phyloP scores from a whole-genome alignment of 164 flowering plant genomes.

The Piper betle region DNA sequence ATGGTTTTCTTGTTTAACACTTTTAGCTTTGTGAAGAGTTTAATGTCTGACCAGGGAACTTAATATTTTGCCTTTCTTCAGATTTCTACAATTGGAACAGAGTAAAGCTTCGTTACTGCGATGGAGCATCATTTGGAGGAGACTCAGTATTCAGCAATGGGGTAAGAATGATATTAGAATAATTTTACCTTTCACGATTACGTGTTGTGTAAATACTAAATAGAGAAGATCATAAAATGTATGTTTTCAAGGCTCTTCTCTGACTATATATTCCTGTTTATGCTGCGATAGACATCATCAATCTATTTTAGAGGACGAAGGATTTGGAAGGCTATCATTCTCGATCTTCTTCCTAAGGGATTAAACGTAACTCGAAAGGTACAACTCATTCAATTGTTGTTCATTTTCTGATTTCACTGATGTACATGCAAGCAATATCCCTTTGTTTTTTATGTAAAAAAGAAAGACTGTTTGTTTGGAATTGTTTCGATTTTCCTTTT shows the following conservation, averaged over 20 bases:
- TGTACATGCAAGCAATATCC: too few relatives aligned
- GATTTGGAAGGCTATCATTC: slow-evolving; percentile 81
- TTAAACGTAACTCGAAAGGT: slow-evolving; percentile 59
- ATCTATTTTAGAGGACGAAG: slow-evolving; percentile 87
- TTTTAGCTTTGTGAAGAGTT: too few relatives aligned
- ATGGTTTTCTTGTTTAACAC: too few relatives aligned
- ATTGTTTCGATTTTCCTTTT: neutral
- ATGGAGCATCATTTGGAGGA: slow-evolving; percentile 95
- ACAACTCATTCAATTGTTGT: neutral
- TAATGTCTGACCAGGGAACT: too few relatives aligned
- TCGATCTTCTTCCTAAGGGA: slow-evolving; percentile 81
- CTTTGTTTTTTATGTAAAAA: neutral
- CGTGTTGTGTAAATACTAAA: neutral
- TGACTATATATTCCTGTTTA: neutral
- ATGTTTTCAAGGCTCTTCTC: neutral
- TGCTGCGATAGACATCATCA: slow-evolving; percentile 38
- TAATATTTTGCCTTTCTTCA: slow-evolving; percentile 12
- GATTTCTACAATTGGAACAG: slow-evolving; percentile 98
- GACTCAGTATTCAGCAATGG: slow-evolving; percentile 48
- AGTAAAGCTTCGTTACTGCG: slow-evolving; percentile 89
- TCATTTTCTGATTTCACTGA: neutral
- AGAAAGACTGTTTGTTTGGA: too few relatives aligned
- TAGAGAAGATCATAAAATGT: neutral
- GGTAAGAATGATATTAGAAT: slow-evolving; percentile 20
- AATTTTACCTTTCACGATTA: neutral